Conservation (phyloP, 495 filamentous ascomycete species). For the Physcia stellaris region DNA sequence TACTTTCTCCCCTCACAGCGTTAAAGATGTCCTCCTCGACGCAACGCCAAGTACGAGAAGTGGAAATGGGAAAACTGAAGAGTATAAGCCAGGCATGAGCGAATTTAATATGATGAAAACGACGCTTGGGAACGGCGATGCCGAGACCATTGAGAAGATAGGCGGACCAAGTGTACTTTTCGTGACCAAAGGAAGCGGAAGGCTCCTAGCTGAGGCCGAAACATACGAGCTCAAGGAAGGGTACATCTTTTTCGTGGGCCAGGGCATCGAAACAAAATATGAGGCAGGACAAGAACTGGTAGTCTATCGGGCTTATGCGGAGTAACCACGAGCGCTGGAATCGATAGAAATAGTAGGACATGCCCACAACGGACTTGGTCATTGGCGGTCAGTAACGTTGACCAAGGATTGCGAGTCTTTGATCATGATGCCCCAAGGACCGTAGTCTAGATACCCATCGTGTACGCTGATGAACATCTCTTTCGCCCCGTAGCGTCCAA, state of each 20-base stretch:
- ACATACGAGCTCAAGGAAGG: constrained; percentile 43
- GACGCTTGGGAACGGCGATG: constrained; percentile 39
- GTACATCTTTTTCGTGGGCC: constrained; percentile 54
- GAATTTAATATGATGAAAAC: constrained; percentile 60
- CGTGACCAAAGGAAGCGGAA: constrained; percentile 46
- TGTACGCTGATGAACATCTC: no score
- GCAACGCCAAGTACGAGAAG: constrained; percentile 36
- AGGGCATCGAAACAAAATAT: constrained; percentile 38
- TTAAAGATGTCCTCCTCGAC: constrained; percentile 37
- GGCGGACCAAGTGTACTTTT: constrained; percentile 54
- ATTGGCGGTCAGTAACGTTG: no score
- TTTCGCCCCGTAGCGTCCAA: no score
- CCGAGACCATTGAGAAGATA: constrained; percentile 40
- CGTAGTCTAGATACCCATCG: no score
- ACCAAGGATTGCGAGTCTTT: no score
- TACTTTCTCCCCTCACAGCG: constrained; percentile 45
- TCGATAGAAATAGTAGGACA: no score
- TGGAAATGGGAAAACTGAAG: constrained; percentile 41
- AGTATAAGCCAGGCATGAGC: constrained; percentile 53
- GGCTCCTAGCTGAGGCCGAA: constrained; percentile 40
- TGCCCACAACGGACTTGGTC: no score
- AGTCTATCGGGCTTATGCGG: constrained; percentile 41
- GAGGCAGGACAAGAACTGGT: constrained; percentile 33
- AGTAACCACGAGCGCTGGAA: no score
- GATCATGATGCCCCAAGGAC: no score